Percentiles rank a stretch among this genome's conserved stretches.
These are phyloP conservation scores for thale cress (Arabidopsis thaliana) DNA, from an alignment of 345 rosid genomes.

Conservation along the genomic window DNA sequence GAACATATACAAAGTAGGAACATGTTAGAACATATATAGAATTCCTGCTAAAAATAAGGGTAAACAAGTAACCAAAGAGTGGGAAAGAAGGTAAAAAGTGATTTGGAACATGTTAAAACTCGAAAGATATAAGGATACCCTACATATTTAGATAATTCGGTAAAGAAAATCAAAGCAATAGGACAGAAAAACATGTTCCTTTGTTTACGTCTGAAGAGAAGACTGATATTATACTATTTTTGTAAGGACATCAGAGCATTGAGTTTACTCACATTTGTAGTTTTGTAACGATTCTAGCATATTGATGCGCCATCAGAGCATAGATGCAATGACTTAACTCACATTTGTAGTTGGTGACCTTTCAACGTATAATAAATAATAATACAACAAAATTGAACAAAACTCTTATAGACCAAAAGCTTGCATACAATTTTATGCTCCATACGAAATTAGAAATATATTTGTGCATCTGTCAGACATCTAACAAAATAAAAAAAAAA, in stretches of 20 bases:
- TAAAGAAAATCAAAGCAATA: background rate
- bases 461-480: slow-evolving; percentile 21
- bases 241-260: slow-evolving; percentile 9
- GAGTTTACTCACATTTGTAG: slow-evolving; percentile 2
- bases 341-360: slow-evolving; percentile 7
- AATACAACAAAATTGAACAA: slow-evolving; percentile 10
- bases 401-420: slow-evolving; percentile 11
- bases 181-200: slow-evolving; percentile 9
- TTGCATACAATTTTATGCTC: slow-evolving; percentile 25
- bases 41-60: background rate
- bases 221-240: slow-evolving; percentile 13
- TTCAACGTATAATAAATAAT: slow-evolving; percentile 8
- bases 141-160: background rate
- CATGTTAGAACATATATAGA: no score
- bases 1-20: background rate
- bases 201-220: slow-evolving; percentile 14
- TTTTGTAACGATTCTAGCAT: slow-evolving; percentile 12
- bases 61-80: slow-evolving; percentile 9
- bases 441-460: slow-evolving; percentile 26
- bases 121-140: slow-evolving; percentile 8
- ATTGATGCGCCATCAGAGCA: slow-evolving; percentile 26
- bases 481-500: slow-evolving; percentile 7
- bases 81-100: slow-evolving; percentile 17
- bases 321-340: slow-evolving; percentile 22
- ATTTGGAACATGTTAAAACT: slow-evolving; percentile 2